Conservation (phyloP, 2,329 filamentous ascomycete genomes). For the Penicillium sp. region DNA sequence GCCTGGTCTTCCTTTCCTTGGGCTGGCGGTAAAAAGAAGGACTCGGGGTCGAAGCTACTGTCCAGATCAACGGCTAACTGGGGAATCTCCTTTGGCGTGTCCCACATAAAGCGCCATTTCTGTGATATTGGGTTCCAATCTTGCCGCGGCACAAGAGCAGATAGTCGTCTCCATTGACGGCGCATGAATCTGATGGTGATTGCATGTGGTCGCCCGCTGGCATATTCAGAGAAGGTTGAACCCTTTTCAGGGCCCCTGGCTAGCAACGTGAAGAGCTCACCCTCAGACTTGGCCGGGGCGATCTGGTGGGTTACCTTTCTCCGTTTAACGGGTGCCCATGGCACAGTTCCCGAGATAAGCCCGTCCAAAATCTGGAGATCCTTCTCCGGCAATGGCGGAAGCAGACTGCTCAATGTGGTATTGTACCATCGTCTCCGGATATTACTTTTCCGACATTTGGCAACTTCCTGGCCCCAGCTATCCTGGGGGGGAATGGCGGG, state of each 20-base stretch:
- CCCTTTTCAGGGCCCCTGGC: conserved; percentile 39
- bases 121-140: conserved; percentile 21
- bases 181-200: conserved; percentile 43
- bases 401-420: conserved; percentile 27
- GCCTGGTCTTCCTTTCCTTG: neutral
- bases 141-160: conserved; percentile 33
- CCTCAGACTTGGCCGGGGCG: neutral
- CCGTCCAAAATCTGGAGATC: conserved; percentile 38
- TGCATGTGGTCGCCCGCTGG: conserved; percentile 39
- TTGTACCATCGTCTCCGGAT: conserved; percentile 42
- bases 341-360: conserved; percentile 32
- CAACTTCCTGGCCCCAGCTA: conserved; percentile 37
- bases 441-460: conserved; percentile 33
- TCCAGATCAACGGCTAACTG: conserved; percentile 12
- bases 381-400: conserved; percentile 41
- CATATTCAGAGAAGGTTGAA: conserved; percentile 34
- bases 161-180: conserved; percentile 40
- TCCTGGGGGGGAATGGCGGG: conserved; percentile 38
- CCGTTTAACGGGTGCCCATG: conserved; percentile 33
- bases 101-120: conserved; percentile 34
- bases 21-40: conserved; percentile 9
- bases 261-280: conserved; percentile 31
- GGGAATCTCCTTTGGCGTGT: conserved; percentile 20
- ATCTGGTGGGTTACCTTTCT: conserved; percentile 16
- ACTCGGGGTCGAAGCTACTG: conserved; percentile 5